A percentile compares a stretch with the other conserved stretches of the same genome.
phyloP scores from a whole-genome alignment of 2,329 filamentous ascomycete genomes.

The Beauveria asiatica region DNA sequence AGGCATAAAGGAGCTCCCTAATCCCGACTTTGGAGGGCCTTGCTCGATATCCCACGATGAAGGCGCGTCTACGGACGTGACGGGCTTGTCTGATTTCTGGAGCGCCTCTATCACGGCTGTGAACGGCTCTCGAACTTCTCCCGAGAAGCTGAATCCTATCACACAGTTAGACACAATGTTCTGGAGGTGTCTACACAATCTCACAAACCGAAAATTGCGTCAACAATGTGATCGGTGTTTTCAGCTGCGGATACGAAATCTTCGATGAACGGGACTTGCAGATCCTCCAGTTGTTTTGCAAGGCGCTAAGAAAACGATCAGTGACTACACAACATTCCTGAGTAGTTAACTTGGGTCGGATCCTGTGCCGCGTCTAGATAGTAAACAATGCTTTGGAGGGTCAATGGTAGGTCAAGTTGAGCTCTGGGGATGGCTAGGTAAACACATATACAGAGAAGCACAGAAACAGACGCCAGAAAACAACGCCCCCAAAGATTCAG shows the following conservation, averaged over 20 bases:
- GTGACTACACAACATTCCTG: conserved; percentile 12
- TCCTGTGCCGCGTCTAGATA: conserved; percentile 6
- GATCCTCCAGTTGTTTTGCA: conserved; percentile 72
- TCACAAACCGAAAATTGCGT: conserved; percentile 77
- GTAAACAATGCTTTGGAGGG: neutral
- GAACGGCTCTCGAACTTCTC: conserved; percentile 89
- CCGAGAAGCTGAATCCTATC: conserved; percentile 81
- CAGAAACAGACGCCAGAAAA: neutral
- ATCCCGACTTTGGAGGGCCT: conserved; percentile 69
- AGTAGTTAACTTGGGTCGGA: neutral
- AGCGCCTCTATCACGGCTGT: conserved; percentile 70
- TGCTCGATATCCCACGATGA: conserved; percentile 90
- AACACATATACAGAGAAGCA: neutral
- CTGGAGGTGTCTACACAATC: conserved; percentile 5
- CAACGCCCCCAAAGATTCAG: neutral
- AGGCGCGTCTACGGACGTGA: conserved; percentile 85
- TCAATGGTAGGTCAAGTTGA: neutral
- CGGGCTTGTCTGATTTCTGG: conserved; percentile 62
- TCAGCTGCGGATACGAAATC: conserved; percentile 64
- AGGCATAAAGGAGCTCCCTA: conserved; percentile 75
- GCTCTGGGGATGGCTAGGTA: neutral
- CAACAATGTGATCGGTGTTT: conserved; percentile 71
- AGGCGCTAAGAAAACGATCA: conserved; percentile 53
- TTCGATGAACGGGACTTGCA: conserved; percentile 73
- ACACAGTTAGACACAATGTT: conserved; percentile 7